Conservation (phyloP, 768 basidiomycete species). For the Leccinum olivaceopallidum region DNA sequence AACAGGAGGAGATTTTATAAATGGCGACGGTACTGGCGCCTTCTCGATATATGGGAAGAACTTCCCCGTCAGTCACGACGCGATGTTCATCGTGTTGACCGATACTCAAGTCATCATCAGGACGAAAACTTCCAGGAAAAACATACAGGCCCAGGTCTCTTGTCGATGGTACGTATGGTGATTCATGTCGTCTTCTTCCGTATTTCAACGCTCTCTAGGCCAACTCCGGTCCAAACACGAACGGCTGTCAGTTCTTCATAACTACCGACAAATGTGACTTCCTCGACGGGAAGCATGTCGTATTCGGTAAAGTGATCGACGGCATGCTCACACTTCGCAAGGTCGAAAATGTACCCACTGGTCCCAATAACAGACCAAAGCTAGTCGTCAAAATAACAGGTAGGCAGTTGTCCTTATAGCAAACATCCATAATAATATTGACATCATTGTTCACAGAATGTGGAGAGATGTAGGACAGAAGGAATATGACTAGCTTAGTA, state of each 20-base stretch:
- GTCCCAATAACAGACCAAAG: constrained; percentile 88
- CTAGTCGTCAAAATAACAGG: constrained; percentile 86
- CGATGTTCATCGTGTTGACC: background rate
- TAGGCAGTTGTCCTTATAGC: constrained; percentile 33
- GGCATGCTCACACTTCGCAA: constrained; percentile 95
- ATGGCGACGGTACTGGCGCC: constrained; percentile 91
- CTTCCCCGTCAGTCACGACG: constrained; percentile 64
- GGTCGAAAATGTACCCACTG: constrained; percentile 94
- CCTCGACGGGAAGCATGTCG: constrained; percentile 92
- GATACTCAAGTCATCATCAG: constrained; percentile 36
- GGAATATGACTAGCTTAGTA: background rate
- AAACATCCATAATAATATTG: background rate
- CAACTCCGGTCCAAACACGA: constrained; percentile 92
- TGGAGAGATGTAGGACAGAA: constrained; percentile 51
- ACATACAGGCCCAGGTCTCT: constrained; percentile 79
- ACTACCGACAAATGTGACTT: constrained; percentile 95
- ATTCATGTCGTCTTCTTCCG: background rate
- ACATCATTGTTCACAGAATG: constrained; percentile 41
- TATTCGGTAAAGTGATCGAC: constrained; percentile 88
- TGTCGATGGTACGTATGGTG: constrained; percentile 83
- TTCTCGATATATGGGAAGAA: constrained; percentile 98
- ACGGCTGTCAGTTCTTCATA: constrained; percentile 98
- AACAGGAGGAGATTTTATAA: constrained; percentile 90
- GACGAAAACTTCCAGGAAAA: constrained; percentile 96
- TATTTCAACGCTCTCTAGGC: constrained; percentile 51